Evolutionary conservation across 306 rosid species (phyloP).

Genomic region (Vigna hirtella): DNA sequence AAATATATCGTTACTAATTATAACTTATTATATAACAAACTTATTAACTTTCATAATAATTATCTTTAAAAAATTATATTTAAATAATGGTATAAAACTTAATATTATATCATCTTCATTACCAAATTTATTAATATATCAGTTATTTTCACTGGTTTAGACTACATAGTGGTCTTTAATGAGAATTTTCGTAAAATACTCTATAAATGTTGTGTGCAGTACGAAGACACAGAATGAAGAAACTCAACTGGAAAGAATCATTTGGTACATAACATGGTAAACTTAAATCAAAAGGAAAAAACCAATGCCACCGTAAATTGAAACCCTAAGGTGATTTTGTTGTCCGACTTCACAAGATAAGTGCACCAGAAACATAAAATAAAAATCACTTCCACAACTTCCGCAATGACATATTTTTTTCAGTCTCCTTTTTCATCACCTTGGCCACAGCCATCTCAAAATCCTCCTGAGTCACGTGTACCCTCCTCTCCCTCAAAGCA

Average conservation of each 20-base stretch:
- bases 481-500: constrained; percentile 96
- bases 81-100: too few species aligned
- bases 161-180: background rate
- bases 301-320: constrained; percentile 21
- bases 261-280: constrained; percentile 46
- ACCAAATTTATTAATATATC: too few species aligned
- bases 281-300: constrained; percentile 36
- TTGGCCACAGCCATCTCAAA: constrained; percentile 99
- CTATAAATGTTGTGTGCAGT: background rate
- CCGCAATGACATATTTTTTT: constrained; percentile 95
- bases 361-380: constrained; percentile 33
- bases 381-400: constrained; percentile 90
- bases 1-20: too few species aligned
- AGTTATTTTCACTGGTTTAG: too few species aligned
- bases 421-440: constrained; percentile 98
- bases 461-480: constrained; percentile 96
- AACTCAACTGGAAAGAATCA: constrained; percentile 34
- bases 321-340: constrained; percentile 33
- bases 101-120: too few species aligned
- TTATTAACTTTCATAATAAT: too few species aligned
- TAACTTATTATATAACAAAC: too few species aligned
- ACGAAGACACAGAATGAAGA: constrained; percentile 16
- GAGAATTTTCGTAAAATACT: background rate
- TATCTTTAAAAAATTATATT: too few species aligned
- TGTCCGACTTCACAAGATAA: constrained; percentile 37